Percentiles rank a stretch among this genome's conserved stretches.
phyloP scores from a whole-genome alignment of 2,329 filamentous ascomycete genomes.

The Fusarium caatingaense region DNA sequence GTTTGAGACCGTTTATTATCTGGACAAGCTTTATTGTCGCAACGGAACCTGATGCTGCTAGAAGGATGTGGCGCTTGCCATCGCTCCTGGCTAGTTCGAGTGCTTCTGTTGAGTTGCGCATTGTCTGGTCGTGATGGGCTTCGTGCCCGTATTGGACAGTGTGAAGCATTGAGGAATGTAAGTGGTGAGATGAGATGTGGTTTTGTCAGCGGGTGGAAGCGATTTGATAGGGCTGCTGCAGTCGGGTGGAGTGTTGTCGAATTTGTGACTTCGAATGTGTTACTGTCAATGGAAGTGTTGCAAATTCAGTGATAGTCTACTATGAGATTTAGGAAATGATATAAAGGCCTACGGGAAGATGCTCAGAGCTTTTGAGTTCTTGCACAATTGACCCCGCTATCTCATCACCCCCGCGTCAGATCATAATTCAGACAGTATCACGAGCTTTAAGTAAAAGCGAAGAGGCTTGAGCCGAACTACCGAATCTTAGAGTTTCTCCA shows the following conservation, averaged over 20 bases:
- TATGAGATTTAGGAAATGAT: too few relatives aligned
- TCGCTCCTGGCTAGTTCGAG: constrained; percentile 52
- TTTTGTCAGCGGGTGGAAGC: constrained; percentile 15
- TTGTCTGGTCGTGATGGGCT: constrained; percentile 37
- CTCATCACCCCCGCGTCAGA: background rate
- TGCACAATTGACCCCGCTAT: background rate
- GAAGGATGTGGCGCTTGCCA: constrained; percentile 56
- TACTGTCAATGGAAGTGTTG: too few relatives aligned
- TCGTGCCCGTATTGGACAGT: constrained; percentile 37
- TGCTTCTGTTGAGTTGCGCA: constrained; percentile 46
- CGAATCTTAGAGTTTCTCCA: background rate
- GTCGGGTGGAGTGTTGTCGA: constrained; percentile 7
- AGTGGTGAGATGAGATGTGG: background rate
- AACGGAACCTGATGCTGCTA: constrained; percentile 68
- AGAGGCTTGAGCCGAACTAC: background rate
- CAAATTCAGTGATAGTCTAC: too few relatives aligned
- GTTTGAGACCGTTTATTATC: constrained; percentile 70
- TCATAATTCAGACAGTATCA: background rate
- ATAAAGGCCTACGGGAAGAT: too few relatives aligned
- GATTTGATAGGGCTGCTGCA: constrained; percentile 17
- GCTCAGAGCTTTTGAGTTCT: background rate
- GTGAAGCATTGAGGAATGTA: constrained; percentile 38
- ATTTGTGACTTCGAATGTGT: too few relatives aligned
- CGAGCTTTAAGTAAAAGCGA: background rate
- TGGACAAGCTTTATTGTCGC: constrained; percentile 86